Conservation (phyloP, 2,329 filamentous ascomycete genomes). For the Cladorrhinum sp. region DNA sequence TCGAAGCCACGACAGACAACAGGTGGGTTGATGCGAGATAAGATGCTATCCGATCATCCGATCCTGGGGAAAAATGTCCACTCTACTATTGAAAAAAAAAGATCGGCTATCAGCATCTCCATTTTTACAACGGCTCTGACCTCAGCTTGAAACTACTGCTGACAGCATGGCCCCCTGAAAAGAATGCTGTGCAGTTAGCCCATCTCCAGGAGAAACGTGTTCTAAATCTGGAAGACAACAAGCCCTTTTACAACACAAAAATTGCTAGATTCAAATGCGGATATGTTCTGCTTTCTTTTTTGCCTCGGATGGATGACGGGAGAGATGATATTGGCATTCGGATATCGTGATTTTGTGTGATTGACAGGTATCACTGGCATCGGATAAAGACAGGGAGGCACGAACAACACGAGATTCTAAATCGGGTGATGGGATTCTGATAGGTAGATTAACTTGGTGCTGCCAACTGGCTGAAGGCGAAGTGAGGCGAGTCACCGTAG, state of each 20-base stretch:
- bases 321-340: neutral
- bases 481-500: neutral
- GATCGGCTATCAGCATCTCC: neutral
- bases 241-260: neutral
- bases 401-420: too few relatives aligned
- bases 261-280: neutral
- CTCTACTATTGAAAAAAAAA: neutral
- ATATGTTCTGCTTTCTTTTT: neutral
- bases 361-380: neutral
- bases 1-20: neutral
- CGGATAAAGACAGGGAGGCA: neutral
- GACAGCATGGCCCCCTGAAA: neutral
- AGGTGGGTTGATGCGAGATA: neutral
- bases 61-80: too few relatives aligned
- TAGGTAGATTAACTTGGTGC: neutral
- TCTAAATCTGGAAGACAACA: neutral
- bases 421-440: neutral
- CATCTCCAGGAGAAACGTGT: neutral
- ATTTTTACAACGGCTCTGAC: neutral
- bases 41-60: neutral
- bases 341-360: neutral
- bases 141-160: neutral
- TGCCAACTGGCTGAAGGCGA: neutral
- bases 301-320: neutral
- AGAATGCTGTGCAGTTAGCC: neutral